These are phyloP conservation scores for Leccinum boreale DNA, from an alignment of 768 basidiomycete species.

Conservation along the genomic window DNA sequence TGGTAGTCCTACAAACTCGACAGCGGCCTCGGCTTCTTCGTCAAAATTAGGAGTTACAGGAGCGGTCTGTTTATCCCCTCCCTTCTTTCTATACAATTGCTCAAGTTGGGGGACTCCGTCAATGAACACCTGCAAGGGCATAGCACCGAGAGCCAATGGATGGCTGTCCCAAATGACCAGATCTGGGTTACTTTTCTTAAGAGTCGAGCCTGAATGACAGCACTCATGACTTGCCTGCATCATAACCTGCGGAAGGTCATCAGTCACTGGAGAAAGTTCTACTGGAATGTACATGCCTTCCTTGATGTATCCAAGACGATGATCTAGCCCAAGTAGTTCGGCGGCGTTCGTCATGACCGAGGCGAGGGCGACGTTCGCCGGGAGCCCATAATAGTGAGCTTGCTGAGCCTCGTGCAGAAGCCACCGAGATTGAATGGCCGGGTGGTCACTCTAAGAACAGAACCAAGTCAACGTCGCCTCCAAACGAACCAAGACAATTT, in stretches of 20 bases:
- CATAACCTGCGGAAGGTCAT: slow-evolving; percentile 47
- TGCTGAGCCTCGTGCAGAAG: slow-evolving; percentile 84
- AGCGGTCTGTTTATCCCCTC: slow-evolving; percentile 43
- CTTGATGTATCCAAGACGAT: slow-evolving; percentile 76
- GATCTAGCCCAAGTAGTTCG: slow-evolving; percentile 66
- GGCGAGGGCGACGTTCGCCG: slow-evolving; percentile 63
- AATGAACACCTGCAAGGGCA: slow-evolving; percentile 77
- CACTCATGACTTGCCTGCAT: slow-evolving; percentile 44
- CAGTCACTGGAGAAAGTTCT: not conserved
- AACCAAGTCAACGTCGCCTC: not conserved
- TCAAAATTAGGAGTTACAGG: slow-evolving; percentile 59
- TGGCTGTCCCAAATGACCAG: slow-evolving; percentile 70
- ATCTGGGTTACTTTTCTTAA: slow-evolving; percentile 30
- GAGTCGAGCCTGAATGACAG: not conserved
- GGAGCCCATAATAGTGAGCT: slow-evolving; percentile 77
- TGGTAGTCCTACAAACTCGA: slow-evolving; percentile 67
- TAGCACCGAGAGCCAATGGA: slow-evolving; percentile 75
- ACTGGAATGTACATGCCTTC: slow-evolving; percentile 38
- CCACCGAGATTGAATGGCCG: slow-evolving; percentile 64
- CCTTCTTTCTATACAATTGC: slow-evolving; percentile 41
- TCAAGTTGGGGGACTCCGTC: slow-evolving; percentile 73
- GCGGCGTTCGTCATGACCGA: slow-evolving; percentile 77
- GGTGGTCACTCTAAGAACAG: slow-evolving; percentile 59
- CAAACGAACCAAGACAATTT: not conserved
- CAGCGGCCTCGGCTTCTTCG: slow-evolving; percentile 51